These are phyloP conservation scores for Podospora pseudopauciseta DNA, from an alignment of 495 filamentous ascomycete genomes.

Conservation along the genomic window DNA sequence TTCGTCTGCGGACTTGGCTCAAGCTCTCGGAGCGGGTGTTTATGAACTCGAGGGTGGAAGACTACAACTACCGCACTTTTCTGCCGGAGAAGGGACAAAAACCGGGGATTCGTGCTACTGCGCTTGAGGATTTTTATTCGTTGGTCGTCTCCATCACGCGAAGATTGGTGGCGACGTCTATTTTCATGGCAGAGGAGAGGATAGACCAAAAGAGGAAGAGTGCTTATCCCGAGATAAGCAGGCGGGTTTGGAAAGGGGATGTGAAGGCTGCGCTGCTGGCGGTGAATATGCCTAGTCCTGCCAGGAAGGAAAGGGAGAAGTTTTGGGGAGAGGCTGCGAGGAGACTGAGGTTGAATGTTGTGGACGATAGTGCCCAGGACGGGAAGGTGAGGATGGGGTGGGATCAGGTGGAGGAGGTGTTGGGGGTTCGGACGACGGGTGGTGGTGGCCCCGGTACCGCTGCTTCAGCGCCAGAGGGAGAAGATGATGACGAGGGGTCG, in stretches of 20 bases:
- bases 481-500: slow-evolving; percentile 25
- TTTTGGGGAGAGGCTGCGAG: slow-evolving; percentile 62
- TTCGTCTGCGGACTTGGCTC: slow-evolving; percentile 60
- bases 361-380: neutral
- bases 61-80: slow-evolving; percentile 64
- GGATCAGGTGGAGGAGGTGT: too few relatives aligned
- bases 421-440: too few relatives aligned
- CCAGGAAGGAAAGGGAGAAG: slow-evolving; percentile 17
- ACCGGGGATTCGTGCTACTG: slow-evolving; percentile 64
- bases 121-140: slow-evolving; percentile 70
- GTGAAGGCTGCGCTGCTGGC: slow-evolving; percentile 61
- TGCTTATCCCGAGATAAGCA: neutral
- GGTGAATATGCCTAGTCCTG: slow-evolving; percentile 35
- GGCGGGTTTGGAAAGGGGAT: slow-evolving; percentile 51
- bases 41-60: slow-evolving; percentile 66
- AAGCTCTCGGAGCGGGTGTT: slow-evolving; percentile 63
- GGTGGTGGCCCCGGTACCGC: too few relatives aligned
- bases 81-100: slow-evolving; percentile 29
- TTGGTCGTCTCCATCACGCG: slow-evolving; percentile 62
- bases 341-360: slow-evolving; percentile 55
- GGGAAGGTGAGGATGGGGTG: too few relatives aligned
- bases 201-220: neutral
- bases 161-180: slow-evolving; percentile 60
- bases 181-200: slow-evolving; percentile 59
- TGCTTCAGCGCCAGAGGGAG: slow-evolving; percentile 49